Evolutionary conservation across 2,329 filamentous ascomycete genomes (phyloP).

Genomic region (Penicillium corylophilum): DNA sequence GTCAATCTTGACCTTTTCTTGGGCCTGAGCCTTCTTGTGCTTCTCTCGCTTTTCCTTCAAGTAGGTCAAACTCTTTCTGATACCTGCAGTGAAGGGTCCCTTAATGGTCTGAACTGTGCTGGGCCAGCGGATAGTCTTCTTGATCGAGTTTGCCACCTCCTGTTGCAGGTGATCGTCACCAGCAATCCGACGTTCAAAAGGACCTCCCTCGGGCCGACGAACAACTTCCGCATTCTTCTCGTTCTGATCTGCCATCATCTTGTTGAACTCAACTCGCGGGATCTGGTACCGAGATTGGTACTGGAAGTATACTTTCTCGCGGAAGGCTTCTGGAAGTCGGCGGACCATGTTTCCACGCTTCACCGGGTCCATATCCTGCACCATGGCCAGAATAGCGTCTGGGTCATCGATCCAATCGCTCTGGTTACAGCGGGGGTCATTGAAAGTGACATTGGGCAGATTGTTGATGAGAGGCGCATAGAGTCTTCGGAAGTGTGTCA

Average conservation of each 20-base stretch:
- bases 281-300: conserved; percentile 91
- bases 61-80: conserved; percentile 70
- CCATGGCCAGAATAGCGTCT: conserved; percentile 64
- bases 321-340: conserved; percentile 80
- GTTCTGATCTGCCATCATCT: conserved; percentile 74
- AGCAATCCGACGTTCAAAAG: conserved; percentile 84
- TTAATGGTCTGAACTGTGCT: conserved; percentile 86
- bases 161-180: conserved; percentile 66
- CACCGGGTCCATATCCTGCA: conserved; percentile 89
- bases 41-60: conserved; percentile 76
- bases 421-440: conserved; percentile 60
- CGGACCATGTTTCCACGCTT: conserved; percentile 96
- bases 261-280: conserved; percentile 76
- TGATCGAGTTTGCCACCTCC: conserved; percentile 73
- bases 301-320: conserved; percentile 86
- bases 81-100: conserved; percentile 74
- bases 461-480: conserved; percentile 88
- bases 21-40: conserved; percentile 45
- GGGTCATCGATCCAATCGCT: conserved; percentile 64
- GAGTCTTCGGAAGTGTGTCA: conserved; percentile 84
- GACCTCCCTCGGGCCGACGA: conserved; percentile 72
- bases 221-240: conserved; percentile 67
- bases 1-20: conserved; percentile 17
- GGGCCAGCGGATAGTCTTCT: conserved; percentile 87
- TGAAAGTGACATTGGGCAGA: conserved; percentile 82